Evolutionary conservation across 2,329 filamentous ascomycete genomes (phyloP).

Genomic region (Trichoderma aggressivum): DNA sequence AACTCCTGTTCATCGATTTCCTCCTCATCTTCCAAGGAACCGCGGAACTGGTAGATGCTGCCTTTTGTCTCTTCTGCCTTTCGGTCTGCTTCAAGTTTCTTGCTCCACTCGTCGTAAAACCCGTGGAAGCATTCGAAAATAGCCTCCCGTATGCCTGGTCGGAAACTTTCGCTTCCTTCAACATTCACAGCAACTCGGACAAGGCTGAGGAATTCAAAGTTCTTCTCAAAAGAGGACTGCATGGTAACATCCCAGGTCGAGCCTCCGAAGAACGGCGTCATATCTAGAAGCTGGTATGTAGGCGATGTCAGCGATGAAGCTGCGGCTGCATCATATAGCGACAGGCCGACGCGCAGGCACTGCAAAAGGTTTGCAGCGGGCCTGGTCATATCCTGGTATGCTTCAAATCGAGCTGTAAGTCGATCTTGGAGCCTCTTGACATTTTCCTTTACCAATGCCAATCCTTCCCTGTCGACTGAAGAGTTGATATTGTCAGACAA

Average conservation of each 20-base stretch:
- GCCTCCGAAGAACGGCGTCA: conserved; percentile 57
- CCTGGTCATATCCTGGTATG: conserved; percentile 80
- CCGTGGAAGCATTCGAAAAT: conserved; percentile 66
- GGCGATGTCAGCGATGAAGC: conserved; percentile 41
- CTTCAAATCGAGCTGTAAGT: conserved; percentile 65
- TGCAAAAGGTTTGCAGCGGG: conserved; percentile 77
- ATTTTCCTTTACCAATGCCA: conserved; percentile 52
- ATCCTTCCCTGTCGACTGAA: conserved; percentile 33
- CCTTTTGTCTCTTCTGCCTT: conserved; percentile 68
- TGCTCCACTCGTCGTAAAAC: conserved; percentile 78
- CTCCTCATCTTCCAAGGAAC: conserved; percentile 72
- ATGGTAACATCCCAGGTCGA: conserved; percentile 30
- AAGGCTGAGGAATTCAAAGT: conserved; percentile 44
- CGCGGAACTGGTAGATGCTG: conserved; percentile 80
- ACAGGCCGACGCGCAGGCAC: conserved; percentile 73
- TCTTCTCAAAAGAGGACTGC: conserved; percentile 25
- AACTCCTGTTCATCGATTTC: conserved; percentile 72
- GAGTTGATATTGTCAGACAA: not conserved
- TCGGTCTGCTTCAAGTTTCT: conserved; percentile 71
- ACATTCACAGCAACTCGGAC: conserved; percentile 39
- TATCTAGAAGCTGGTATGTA: conserved; percentile 39
- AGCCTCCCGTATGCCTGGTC: conserved; percentile 44
- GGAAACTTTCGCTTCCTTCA: conserved; percentile 44
- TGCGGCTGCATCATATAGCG: conserved; percentile 48
- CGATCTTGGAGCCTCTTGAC: conserved; percentile 68